These are phyloP conservation scores for Russula virescens DNA, from an alignment of 768 basidiomycete species.

Conservation along the genomic window DNA sequence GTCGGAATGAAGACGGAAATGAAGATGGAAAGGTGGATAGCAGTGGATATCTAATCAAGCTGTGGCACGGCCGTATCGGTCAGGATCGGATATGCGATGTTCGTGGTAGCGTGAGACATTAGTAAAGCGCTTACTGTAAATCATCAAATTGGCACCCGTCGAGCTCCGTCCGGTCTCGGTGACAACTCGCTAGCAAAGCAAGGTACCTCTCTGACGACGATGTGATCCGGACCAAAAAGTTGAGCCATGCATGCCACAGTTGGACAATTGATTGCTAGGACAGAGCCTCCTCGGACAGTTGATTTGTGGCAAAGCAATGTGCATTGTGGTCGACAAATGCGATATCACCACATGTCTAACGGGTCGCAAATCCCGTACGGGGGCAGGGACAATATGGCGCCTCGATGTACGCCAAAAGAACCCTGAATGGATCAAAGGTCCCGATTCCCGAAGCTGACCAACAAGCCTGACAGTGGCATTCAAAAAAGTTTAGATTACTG, in stretches of 20 bases:
- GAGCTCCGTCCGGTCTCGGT: conserved; percentile 49
- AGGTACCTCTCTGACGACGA: conserved; percentile 14
- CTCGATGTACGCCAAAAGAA: conserved; percentile 36
- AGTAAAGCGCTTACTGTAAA: conserved; percentile 30
- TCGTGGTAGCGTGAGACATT: not conserved
- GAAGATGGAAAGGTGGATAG: conserved; percentile 55
- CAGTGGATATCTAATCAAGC: conserved; percentile 47
- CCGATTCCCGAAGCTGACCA: conserved; percentile 25
- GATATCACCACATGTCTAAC: conserved; percentile 48
- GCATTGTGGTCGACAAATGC: conserved; percentile 53
- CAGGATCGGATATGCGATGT: not conserved
- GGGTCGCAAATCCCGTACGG: conserved; percentile 42
- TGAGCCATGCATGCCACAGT: conserved; percentile 1
- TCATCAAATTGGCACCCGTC: conserved; percentile 36
- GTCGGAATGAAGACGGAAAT: too few species aligned
- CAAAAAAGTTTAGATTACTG: too few species aligned
- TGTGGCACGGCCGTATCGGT: not conserved
- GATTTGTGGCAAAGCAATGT: conserved; percentile 40
- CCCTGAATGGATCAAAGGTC: conserved; percentile 32
- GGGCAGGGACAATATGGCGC: conserved; percentile 35
- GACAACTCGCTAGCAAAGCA: conserved; percentile 46
- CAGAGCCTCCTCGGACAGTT: not conserved
- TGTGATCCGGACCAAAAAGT: not conserved
- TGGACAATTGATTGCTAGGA: not conserved
- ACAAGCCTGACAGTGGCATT: not conserved